phyloP scores from a whole-genome alignment of 140 eudicot species.

The Stevia rebaudiana region DNA sequence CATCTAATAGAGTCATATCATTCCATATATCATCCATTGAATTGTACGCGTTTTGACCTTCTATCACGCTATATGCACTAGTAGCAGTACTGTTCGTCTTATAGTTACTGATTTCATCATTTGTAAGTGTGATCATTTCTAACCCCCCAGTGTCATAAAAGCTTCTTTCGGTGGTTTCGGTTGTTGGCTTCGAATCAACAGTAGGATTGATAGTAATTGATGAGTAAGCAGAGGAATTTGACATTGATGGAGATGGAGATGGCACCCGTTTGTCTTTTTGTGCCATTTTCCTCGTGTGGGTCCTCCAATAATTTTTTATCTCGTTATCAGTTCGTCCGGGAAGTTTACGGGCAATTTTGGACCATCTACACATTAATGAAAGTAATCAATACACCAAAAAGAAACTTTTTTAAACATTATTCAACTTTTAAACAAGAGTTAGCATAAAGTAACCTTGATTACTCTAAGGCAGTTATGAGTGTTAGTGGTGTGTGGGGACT shows the following conservation, averaged over 20 bases:
- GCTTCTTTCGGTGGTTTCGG: constrained; percentile 26
- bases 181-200: constrained; percentile 21
- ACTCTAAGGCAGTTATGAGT: too few relatives aligned
- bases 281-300: constrained; percentile 56
- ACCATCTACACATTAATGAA: constrained; percentile 38
- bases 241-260: constrained; percentile 27
- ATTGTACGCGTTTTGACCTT: constrained; percentile 25
- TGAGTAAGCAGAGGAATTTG: constrained; percentile 39
- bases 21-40: constrained; percentile 68
- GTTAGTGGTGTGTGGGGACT: too few relatives aligned
- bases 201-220: constrained; percentile 28
- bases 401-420: not conserved
- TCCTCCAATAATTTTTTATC: constrained; percentile 65
- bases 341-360: constrained; percentile 56
- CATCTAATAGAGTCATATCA: constrained; percentile 37
- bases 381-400: not conserved
- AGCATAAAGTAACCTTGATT: not conserved
- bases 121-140: constrained; percentile 15
- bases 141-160: constrained; percentile 48
- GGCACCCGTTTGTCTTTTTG: constrained; percentile 40
- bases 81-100: constrained; percentile 11
- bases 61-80: constrained; percentile 20
- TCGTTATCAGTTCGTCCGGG: constrained; percentile 69
- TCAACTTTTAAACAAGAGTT: not conserved
- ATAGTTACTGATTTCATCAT: not conserved